Percentiles rank a stretch among this genome's conserved stretches.
Evolutionary conservation across 2,329 filamentous ascomycete species (phyloP).

Genomic region (Massarina eburnea): DNA sequence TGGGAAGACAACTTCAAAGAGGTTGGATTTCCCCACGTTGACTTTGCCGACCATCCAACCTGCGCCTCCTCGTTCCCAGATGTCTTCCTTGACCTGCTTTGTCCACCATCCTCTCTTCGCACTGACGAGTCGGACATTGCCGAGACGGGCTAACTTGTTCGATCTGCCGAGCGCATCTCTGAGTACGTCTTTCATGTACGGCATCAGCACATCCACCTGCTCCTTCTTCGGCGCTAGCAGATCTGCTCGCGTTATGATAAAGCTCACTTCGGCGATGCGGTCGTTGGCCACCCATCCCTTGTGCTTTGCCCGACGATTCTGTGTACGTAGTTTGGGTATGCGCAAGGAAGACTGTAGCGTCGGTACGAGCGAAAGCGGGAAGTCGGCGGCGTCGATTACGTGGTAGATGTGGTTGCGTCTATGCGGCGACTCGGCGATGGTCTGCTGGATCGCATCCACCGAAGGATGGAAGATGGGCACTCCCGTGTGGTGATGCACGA

Average conservation of each 20-base stretch:
- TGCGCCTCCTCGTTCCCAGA: slow-evolving; percentile 79
- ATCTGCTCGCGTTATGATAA: slow-evolving; percentile 88
- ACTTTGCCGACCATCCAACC: slow-evolving; percentile 98
- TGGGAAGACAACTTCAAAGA: slow-evolving; percentile 86
- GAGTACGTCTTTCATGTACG: slow-evolving; percentile 76
- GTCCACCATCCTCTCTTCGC: slow-evolving; percentile 91
- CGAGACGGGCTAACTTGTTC: slow-evolving; percentile 73
- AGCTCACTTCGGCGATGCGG: slow-evolving; percentile 76
- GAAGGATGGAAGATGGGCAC: slow-evolving; percentile 77
- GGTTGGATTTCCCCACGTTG: slow-evolving; percentile 93
- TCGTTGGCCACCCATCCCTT: slow-evolving; percentile 65
- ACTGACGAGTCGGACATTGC: slow-evolving; percentile 85
- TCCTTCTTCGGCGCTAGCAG: slow-evolving; percentile 80
- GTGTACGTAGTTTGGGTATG: slow-evolving; percentile 72
- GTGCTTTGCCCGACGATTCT: slow-evolving; percentile 74
- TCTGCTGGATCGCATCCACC: slow-evolving; percentile 77
- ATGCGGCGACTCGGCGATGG: slow-evolving; percentile 84
- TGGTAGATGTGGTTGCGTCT: slow-evolving; percentile 95
- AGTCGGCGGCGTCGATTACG: slow-evolving; percentile 91
- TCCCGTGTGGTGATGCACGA: slow-evolving; percentile 74
- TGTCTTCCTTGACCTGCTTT: slow-evolving; percentile 78
- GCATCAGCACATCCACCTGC: slow-evolving; percentile 83
- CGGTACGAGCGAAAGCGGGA: slow-evolving; percentile 88
- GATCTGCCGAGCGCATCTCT: slow-evolving; percentile 71
- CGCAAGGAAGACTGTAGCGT: slow-evolving; percentile 70